Evolutionary conservation across 257 asterid species (phyloP).

Genomic region (Salvia rosmarinus): DNA sequence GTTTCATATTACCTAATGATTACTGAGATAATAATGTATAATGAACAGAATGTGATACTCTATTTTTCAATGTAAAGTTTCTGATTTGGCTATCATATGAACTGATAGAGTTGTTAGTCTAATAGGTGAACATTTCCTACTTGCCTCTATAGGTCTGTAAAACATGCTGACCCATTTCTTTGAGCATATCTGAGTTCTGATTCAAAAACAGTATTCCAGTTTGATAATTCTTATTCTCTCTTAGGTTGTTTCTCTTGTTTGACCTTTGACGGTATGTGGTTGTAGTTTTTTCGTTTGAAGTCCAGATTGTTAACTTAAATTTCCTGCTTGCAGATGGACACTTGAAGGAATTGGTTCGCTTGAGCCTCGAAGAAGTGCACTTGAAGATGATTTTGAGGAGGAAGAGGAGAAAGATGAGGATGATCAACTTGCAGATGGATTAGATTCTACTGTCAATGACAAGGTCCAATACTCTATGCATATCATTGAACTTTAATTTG

Average conservation of each 20-base stretch:
- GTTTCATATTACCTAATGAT: not conserved
- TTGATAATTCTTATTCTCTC: not conserved
- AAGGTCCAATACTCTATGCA: constrained; percentile 51
- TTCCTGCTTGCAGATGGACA: constrained; percentile 59
- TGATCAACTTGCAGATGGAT: constrained; percentile 62
- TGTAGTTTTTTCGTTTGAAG: constrained; percentile 12
- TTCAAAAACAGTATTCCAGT: not conserved
- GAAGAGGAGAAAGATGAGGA: constrained; percentile 97
- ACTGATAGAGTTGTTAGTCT: not conserved
- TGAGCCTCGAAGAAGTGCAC: constrained; percentile 92
- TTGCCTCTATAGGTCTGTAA: constrained; percentile 13
- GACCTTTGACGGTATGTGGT: not conserved
- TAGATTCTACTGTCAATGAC: constrained; percentile 58
- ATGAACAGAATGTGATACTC: not conserved
- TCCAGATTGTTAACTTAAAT: constrained; percentile 16
- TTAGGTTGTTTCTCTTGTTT: constrained; percentile 12
- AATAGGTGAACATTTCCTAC: not conserved
- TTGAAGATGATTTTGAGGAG: constrained; percentile 99
- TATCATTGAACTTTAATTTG: constrained; percentile 2
- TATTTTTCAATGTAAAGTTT: not conserved
- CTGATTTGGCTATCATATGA: not conserved
- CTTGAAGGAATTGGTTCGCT: constrained; percentile 75
- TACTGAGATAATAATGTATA: not conserved
- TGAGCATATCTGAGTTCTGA: constrained; percentile 1
- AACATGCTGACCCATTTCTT: not conserved